Evolutionary conservation across 306 rosid genomes (phyloP).

Genomic region (Carpinus viminea): DNA sequence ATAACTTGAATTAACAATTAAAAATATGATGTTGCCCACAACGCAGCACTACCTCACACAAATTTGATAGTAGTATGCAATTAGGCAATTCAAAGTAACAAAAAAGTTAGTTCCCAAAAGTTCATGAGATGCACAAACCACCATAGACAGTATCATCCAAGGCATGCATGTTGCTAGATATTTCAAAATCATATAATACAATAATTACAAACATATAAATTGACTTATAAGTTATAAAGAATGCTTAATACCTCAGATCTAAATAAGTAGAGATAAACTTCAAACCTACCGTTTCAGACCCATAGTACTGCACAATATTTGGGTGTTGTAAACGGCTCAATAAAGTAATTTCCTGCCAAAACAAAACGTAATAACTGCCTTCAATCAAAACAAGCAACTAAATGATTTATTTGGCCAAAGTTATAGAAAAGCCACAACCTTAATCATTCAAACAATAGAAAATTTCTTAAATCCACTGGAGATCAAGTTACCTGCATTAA

Average conservation of each 20-base stretch:
- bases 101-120: not conserved
- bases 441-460: not conserved
- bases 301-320: conserved; percentile 95
- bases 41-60: not conserved
- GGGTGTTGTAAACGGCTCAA: conserved; percentile 95
- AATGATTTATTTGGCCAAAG: conserved; percentile 11
- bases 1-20: not conserved
- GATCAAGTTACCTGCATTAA: conserved; percentile 71
- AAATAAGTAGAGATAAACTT: not conserved
- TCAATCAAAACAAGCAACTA: conserved; percentile 35
- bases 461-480: conserved; percentile 13
- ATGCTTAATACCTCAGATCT: not conserved
- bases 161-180: not conserved
- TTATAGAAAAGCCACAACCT: not conserved
- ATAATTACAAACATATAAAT: not conserved
- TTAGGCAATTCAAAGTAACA: not conserved
- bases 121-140: not conserved
- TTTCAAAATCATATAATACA: not conserved
- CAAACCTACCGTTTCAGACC: conserved; percentile 79
- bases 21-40: not conserved
- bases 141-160: not conserved
- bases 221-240: not conserved
- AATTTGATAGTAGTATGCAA: not conserved
- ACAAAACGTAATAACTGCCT: conserved; percentile 34
- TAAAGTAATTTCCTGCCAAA: conserved; percentile 81